Evolutionary conservation across 2,329 filamentous ascomycete genomes (phyloP).

Genomic region (Teratosphaeria destructans): DNA sequence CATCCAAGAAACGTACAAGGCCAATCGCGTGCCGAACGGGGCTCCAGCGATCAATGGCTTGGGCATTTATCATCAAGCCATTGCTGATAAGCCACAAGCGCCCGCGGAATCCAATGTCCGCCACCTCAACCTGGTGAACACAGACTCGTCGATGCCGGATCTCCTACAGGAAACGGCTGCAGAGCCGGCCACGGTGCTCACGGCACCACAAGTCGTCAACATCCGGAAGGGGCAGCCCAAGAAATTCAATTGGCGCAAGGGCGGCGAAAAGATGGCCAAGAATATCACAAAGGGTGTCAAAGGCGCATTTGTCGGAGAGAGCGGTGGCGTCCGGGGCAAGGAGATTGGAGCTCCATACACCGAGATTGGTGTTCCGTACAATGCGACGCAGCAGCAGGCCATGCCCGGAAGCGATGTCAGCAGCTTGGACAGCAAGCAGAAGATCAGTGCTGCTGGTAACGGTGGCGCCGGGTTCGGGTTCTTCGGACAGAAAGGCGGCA

Average conservation of each 20-base stretch:
- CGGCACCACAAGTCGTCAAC: conserved; percentile 85
- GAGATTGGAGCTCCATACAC: conserved; percentile 25
- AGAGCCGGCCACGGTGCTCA: conserved; percentile 47
- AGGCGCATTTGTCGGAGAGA: conserved; percentile 60
- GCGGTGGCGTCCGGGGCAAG: conserved; percentile 10
- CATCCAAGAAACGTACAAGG: conserved; percentile 88
- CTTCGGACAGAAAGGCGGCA: conserved; percentile 27
- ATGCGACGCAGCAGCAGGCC: conserved; percentile 17
- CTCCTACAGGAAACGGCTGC: conserved; percentile 51
- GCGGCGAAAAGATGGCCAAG: conserved; percentile 84
- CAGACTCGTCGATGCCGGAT: conserved; percentile 30
- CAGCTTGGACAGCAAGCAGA: conserved; percentile 15
- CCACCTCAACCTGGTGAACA: conserved; percentile 21
- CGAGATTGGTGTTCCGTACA: conserved; percentile 21
- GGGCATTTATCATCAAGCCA: conserved; percentile 44
- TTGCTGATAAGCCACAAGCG: conserved; percentile 7
- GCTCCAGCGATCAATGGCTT: conserved; percentile 43
- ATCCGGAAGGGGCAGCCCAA: conserved; percentile 88
- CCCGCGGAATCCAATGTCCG: conserved; percentile 31
- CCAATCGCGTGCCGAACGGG: conserved; percentile 43
- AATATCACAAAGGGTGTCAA: conserved; percentile 91
- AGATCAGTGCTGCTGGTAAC: conserved; percentile 2
- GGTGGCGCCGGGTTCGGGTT: conserved; percentile 21
- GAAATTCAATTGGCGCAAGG: conserved; percentile 99
- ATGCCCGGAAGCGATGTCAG: conserved; percentile 21